Conservation (phyloP, 768 basidiomycete genomes). For the Candolleomyces aberdarensis region DNA sequence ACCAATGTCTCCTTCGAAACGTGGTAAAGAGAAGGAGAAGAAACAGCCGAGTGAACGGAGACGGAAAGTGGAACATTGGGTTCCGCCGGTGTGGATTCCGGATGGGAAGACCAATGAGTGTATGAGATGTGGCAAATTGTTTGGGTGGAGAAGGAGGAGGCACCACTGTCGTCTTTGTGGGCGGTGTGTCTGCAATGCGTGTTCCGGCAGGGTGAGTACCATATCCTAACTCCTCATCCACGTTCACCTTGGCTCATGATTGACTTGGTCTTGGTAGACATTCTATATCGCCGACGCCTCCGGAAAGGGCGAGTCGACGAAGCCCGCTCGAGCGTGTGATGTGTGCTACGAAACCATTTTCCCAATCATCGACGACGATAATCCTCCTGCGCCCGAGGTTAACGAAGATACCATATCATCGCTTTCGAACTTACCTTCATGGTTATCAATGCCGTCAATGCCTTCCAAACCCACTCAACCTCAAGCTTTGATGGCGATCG, state of each 20-base stretch:
- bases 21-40: conserved; percentile 16
- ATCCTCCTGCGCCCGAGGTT: background rate
- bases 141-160: conserved; percentile 75
- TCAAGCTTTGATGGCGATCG: conserved; percentile 49
- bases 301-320: conserved; percentile 36
- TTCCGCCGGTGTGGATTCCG: conserved; percentile 91
- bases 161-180: conserved; percentile 90
- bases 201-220: conserved; percentile 70
- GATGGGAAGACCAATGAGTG: conserved; percentile 80
- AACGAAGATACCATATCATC: conserved; percentile 42
- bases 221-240: background rate
- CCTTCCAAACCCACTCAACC: conserved; percentile 28
- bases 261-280: conserved; percentile 45
- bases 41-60: conserved; percentile 33
- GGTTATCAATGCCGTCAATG: conserved; percentile 57
- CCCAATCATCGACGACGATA: conserved; percentile 46
- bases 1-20: conserved; percentile 1
- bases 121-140: conserved; percentile 77
- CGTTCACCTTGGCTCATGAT: background rate
- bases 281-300: conserved; percentile 73
- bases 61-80: conserved; percentile 72
- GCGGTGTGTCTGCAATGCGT: conserved; percentile 78
- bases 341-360: conserved; percentile 87
- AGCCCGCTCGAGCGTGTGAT: conserved; percentile 79
- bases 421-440: conserved; percentile 48